Evolutionary conservation across 2,329 filamentous ascomycete genomes (phyloP), one percentile per base, ranked within the genome.

Genomic region (Monilinia aucupariae): DNA sequence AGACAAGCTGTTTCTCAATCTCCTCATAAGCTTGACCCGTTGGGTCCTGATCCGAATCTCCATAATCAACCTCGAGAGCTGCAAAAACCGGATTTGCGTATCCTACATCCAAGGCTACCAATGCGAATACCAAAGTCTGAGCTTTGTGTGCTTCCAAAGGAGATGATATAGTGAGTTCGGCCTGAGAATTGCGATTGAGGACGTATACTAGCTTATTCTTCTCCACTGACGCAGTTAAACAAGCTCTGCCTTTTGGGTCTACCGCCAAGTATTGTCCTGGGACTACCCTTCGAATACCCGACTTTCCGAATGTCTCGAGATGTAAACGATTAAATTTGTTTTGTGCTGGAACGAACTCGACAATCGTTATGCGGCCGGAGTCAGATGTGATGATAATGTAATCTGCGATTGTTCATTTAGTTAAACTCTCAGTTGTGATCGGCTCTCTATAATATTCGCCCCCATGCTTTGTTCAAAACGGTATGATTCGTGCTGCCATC

Each of bases 141-240:
- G 91, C 86, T 75, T 94, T 96, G 77, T 99, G 93, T 2, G 94
- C 96, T 77, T 99, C 96, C 22, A 99, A 82, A 0, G 94, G 94
- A 17, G 94, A 99, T 6, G 94, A 99, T 58, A 99, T 99, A 48
- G 92, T 96, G 71, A 99, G 85, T 75, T 96, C 91, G 22, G 92
- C 92, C 76, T 97, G 91, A 3, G 92, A 85, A 77, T 96, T 96
- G 68, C 96, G 88, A 76, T 97, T 97, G 69, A 99, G 82, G 72
- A 99, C 93, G 77, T 99, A 99, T 69, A 99, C 94, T 63, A 99
- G 88, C 80, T 99, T 99, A 80, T 97, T 99, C 83, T 99, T 99
- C 79, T 99, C 96, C 62, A 93, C 83, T 6, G 92, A 93, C 12
- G 94, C 92, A 66, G 97, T 90, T 74, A 99, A 82, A 74, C 93